phyloP scores from a whole-genome alignment of 2,329 filamentous ascomycete genomes.

The Trichoderma koningii region DNA sequence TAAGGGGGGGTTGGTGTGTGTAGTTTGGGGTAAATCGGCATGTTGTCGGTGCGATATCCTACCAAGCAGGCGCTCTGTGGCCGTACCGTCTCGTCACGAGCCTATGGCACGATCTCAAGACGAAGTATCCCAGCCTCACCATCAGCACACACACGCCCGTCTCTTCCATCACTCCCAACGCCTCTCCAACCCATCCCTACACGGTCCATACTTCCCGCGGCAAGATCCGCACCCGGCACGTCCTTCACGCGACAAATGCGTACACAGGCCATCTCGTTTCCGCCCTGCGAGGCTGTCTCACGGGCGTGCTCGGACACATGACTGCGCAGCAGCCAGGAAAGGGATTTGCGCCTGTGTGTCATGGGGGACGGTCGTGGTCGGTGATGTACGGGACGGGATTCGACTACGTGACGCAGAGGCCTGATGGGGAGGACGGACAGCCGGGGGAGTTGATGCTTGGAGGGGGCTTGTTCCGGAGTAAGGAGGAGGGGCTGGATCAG shows the following conservation, averaged over 20 bases:
- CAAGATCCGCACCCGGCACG: conserved; percentile 47
- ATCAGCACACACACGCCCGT: conserved; percentile 46
- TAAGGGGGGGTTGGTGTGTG: too few relatives aligned
- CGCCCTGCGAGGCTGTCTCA: conserved; percentile 48
- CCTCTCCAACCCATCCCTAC: conserved; percentile 39
- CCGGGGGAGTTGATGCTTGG: conserved; percentile 56
- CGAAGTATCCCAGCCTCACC: conserved; percentile 39
- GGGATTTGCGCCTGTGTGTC: conserved; percentile 34
- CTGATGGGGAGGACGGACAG: conserved; percentile 36
- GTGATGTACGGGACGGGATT: conserved; percentile 50
- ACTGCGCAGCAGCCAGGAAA: conserved; percentile 49
- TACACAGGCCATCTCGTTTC: conserved; percentile 56
- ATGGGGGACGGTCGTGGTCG: conserved; percentile 51
- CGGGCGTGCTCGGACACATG: conserved; percentile 52
- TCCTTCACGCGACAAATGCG: conserved; percentile 62
- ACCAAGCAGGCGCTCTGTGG: conserved; percentile 52
- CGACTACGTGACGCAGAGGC: conserved; percentile 56
- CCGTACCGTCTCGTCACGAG: conserved; percentile 53
- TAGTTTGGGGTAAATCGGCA: conserved; percentile 42
- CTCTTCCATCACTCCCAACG: conserved; percentile 33
- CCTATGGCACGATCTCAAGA: conserved; percentile 47
- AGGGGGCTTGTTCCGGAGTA: conserved; percentile 51
- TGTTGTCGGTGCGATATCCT: conserved; percentile 48
- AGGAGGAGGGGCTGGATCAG: conserved; percentile 47
- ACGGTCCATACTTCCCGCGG: conserved; percentile 50